Conservation (phyloP, 352 stramenopile species). For the Phytophthora podocarpi region DNA sequence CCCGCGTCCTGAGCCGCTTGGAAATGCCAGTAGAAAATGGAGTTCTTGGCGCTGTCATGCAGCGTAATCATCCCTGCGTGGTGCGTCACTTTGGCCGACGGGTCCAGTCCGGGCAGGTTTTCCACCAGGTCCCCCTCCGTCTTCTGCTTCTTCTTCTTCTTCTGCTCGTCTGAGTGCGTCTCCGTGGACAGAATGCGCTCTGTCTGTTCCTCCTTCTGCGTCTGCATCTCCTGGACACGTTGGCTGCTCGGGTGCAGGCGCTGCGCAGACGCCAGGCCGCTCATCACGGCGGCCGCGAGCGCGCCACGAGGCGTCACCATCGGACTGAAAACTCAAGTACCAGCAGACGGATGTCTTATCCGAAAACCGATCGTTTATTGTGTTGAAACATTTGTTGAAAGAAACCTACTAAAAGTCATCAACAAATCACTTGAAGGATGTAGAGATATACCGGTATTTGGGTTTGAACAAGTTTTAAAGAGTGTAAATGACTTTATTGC, state of each 20-base stretch:
- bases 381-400: too few relatives aligned
- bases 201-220: neutral
- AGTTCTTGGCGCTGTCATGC: constrained; percentile 50
- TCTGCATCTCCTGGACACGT: constrained; percentile 1
- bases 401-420: neutral
- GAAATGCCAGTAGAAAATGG: constrained; percentile 88
- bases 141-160: constrained; percentile 18
- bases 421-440: too few relatives aligned
- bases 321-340: too few relatives aligned
- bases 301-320: constrained; percentile 8
- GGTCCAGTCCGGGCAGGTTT: constrained; percentile 58
- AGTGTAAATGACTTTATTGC: neutral
- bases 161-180: constrained; percentile 11
- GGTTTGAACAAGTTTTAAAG: too few relatives aligned
- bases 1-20: constrained; percentile 47
- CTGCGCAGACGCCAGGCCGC: constrained; percentile 25
- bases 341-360: too few relatives aligned
- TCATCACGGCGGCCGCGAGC: constrained; percentile 7
- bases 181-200: constrained; percentile 5
- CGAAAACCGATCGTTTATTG: too few relatives aligned
- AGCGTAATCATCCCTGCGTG: constrained; percentile 69
- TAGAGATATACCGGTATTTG: too few relatives aligned
- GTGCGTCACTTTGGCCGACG: constrained; percentile 59
- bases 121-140: constrained; percentile 45
- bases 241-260: constrained; percentile 31